Percentiles rank a stretch among this genome's conserved stretches.
phyloP scores from a whole-genome alignment of 2,329 filamentous ascomycete genomes.

The Pleurostoma richardsiae region DNA sequence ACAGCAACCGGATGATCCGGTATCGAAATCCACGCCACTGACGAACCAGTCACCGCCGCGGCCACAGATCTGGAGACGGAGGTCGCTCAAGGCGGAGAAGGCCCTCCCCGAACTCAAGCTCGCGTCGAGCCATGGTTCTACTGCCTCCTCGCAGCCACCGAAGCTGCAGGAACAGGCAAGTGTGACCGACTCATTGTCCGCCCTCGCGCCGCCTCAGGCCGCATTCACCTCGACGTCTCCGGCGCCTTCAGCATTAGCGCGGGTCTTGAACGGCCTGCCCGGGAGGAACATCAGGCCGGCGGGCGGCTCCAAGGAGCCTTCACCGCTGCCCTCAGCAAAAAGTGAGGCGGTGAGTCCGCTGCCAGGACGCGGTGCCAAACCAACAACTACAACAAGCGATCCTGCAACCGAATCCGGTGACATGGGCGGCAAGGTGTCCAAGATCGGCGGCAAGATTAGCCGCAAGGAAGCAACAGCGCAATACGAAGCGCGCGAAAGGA shows the following conservation, averaged over 20 bases:
- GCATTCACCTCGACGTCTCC: background rate
- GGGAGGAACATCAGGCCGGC: slow-evolving; percentile 23
- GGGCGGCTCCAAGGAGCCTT: slow-evolving; percentile 10
- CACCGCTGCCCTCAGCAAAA: background rate
- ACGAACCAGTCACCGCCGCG: slow-evolving; percentile 17
- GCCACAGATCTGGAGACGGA: slow-evolving; percentile 41
- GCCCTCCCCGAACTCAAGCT: slow-evolving; percentile 43
- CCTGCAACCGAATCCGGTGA: background rate
- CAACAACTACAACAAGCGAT: slow-evolving; percentile 12
- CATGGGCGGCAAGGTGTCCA: slow-evolving; percentile 13
- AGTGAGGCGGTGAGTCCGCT: slow-evolving; percentile 12
- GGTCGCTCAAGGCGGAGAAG: slow-evolving; percentile 43
- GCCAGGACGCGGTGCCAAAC: slow-evolving; percentile 22
- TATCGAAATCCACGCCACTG: slow-evolving; percentile 8
- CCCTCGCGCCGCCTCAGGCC: slow-evolving; percentile 6
- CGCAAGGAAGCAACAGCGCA: too few relatives aligned
- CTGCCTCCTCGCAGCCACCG: slow-evolving; percentile 23
- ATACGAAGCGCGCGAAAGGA: background rate
- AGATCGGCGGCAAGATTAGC: slow-evolving; percentile 15
- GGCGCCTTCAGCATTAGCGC: background rate
- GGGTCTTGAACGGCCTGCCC: slow-evolving; percentile 12
- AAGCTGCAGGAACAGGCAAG: slow-evolving; percentile 1
- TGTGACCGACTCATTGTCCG: slow-evolving; percentile 6
- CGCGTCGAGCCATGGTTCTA: slow-evolving; percentile 44
- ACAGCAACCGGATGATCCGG: too few relatives aligned